Conservation (phyloP, 257 asterid species). For the Parsonsia alboflavescens region DNA sequence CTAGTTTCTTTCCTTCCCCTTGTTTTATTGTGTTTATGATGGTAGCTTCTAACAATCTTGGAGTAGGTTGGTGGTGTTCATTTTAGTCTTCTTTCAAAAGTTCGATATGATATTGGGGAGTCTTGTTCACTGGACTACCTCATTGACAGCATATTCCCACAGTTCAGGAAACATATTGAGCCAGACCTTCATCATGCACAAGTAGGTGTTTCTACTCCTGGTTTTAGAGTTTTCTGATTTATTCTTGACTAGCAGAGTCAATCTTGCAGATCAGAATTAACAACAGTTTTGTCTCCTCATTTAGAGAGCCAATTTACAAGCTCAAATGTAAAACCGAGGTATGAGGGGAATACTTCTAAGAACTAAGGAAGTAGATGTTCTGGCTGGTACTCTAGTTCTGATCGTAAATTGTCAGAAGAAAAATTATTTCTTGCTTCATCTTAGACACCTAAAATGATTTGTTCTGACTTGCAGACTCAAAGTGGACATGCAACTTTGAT, state of each 20-base stretch:
- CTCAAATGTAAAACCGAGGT: constrained; percentile 96
- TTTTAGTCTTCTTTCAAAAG: constrained; percentile 98
- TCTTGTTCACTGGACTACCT: constrained; percentile 95
- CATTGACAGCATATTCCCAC: constrained; percentile 98
- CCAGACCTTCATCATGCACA: constrained; percentile 99
- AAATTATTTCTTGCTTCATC: neutral
- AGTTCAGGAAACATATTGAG: constrained; percentile 91
- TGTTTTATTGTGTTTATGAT: constrained; percentile 17
- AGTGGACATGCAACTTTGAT: constrained; percentile 44
- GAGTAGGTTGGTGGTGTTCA: constrained; percentile 98
- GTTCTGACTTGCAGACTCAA: constrained; percentile 43
- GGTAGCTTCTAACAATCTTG: constrained; percentile 12
- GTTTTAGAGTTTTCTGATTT: constrained; percentile 21
- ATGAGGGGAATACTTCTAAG: constrained; percentile 18
- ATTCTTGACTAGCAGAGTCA: constrained; percentile 32
- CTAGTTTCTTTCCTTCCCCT: constrained; percentile 13
- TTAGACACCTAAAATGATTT: constrained; percentile 7
- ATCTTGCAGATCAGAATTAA: constrained; percentile 90
- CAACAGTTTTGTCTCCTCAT: constrained; percentile 97
- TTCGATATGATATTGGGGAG: constrained; percentile 95
- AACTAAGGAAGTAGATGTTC: neutral
- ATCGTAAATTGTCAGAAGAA: neutral
- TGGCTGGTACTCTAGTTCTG: neutral
- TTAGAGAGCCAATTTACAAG: constrained; percentile 99
- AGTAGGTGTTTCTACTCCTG: constrained; percentile 40